A percentile compares a stretch with the other conserved stretches of the same genome.
Evolutionary conservation across 345 rosid genomes (phyloP).

Genomic region (Cardamine chenopodiifolia): DNA sequence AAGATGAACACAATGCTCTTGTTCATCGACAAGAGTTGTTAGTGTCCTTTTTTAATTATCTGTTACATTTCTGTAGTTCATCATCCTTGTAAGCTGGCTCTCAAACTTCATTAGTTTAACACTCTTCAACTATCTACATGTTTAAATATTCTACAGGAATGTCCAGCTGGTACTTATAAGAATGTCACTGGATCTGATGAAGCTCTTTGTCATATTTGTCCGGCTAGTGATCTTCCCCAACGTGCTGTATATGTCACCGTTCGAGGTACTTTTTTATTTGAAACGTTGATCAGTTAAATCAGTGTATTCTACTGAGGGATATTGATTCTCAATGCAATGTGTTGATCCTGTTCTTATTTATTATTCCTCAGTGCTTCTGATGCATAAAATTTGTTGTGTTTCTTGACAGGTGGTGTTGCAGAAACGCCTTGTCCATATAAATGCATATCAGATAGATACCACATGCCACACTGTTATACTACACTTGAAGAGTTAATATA

Average conservation of each 20-base stretch:
- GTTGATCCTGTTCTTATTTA: background rate
- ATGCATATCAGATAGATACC: constrained; percentile 85
- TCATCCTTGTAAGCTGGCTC: background rate
- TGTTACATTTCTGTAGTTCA: background rate
- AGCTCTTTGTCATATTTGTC: constrained; percentile 68
- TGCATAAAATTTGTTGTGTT: constrained; percentile 11
- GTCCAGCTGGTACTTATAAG: constrained; percentile 90
- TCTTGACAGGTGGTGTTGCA: constrained; percentile 75
- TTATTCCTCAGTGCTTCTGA: constrained; percentile 4
- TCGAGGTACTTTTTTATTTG: constrained; percentile 50
- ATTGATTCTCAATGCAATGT: background rate
- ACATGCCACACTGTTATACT: constrained; percentile 90
- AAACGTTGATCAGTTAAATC: background rate
- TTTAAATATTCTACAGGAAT: constrained; percentile 61
- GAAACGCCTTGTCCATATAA: constrained; percentile 83
- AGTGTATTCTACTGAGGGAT: background rate
- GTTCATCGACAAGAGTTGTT: background rate
- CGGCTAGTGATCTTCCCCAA: constrained; percentile 66
- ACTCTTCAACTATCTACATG: background rate
- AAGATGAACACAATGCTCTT: background rate
- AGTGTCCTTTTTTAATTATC: background rate
- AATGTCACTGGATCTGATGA: constrained; percentile 77
- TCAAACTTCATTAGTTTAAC: constrained; percentile 8
- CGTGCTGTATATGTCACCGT: constrained; percentile 68
- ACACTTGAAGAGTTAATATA: constrained; percentile 85